Evolutionary conservation across 371 early-diverging fungal species (phyloP).

Genomic region (Syncephalastrum contaminatum): DNA sequence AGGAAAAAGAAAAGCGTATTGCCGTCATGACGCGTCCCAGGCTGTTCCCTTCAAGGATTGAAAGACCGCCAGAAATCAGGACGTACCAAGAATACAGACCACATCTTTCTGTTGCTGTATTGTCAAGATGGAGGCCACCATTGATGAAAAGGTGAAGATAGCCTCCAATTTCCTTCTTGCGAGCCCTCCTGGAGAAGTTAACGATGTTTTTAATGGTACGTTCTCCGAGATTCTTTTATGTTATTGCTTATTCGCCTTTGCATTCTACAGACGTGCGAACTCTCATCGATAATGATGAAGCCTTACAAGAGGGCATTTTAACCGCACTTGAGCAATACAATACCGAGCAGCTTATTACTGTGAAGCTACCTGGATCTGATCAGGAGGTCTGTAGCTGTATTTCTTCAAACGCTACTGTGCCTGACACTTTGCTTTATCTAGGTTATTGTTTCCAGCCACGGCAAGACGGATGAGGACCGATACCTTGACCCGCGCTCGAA

Average conservation of each 20-base stretch:
- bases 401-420: not conserved
- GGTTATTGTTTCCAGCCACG: constrained; percentile 78
- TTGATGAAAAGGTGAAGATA: constrained; percentile 73
- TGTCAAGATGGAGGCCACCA: constrained; percentile 16
- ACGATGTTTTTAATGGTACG: constrained; percentile 92
- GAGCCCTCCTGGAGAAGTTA: constrained; percentile 96
- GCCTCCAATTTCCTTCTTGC: constrained; percentile 80
- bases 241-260: not conserved
- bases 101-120: too few relatives aligned
- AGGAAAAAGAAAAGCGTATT: too few relatives aligned
- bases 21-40: too few relatives aligned
- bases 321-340: constrained; percentile 81
- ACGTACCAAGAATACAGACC: too few relatives aligned
- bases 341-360: constrained; percentile 77
- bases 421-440: constrained; percentile 16
- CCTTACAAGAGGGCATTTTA: constrained; percentile 71
- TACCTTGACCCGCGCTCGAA: constrained; percentile 76
- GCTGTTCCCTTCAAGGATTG: too few relatives aligned
- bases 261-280: constrained; percentile 77
- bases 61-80: too few relatives aligned
- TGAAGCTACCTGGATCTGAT: constrained; percentile 61
- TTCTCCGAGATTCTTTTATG: not conserved
- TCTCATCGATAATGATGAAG: constrained; percentile 80
- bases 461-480: constrained; percentile 59
- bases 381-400: constrained; percentile 50